phyloP scores from a whole-genome alignment of 2,329 filamentous ascomycete species.

The Talaromyces sp. region DNA sequence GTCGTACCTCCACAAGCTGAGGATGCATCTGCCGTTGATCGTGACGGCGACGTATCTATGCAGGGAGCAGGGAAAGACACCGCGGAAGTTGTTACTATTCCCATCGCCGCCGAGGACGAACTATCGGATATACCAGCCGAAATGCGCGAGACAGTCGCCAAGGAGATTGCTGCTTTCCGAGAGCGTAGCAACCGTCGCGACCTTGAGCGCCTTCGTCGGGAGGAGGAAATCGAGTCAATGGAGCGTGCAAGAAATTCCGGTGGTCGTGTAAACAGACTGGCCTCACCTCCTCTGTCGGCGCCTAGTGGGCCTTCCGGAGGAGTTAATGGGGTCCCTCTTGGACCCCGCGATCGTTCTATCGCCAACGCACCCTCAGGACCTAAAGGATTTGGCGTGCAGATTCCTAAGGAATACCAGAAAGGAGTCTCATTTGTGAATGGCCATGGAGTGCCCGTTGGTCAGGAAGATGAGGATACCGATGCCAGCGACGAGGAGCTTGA shows the following conservation, averaged over 20 bases:
- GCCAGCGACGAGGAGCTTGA: slow-evolving; percentile 85
- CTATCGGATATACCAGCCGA: slow-evolving; percentile 92
- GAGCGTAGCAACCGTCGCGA: slow-evolving; percentile 87
- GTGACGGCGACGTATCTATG: slow-evolving; percentile 68
- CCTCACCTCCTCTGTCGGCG: slow-evolving; percentile 65
- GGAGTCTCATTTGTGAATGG: slow-evolving; percentile 82
- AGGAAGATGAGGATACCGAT: slow-evolving; percentile 81
- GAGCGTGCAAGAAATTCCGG: slow-evolving; percentile 72
- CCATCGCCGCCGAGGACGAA: slow-evolving; percentile 84
- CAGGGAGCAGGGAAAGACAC: slow-evolving; percentile 59
- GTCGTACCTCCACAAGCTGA: slow-evolving; percentile 45
- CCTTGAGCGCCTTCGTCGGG: slow-evolving; percentile 77
- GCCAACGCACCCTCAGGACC: slow-evolving; percentile 70
- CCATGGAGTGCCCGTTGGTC: slow-evolving; percentile 58
- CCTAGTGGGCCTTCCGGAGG: slow-evolving; percentile 61
- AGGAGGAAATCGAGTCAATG: slow-evolving; percentile 88
- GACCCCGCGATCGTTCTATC: slow-evolving; percentile 53
- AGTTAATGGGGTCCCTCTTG: slow-evolving; percentile 73
- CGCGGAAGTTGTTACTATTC: slow-evolving; percentile 80
- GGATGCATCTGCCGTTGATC: slow-evolving; percentile 52
- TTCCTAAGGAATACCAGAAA: slow-evolving; percentile 70
- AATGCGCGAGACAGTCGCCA: slow-evolving; percentile 91
- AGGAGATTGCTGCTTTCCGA: slow-evolving; percentile 90
- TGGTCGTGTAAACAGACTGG: slow-evolving; percentile 61
- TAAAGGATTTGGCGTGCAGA: slow-evolving; percentile 60